Conservation (phyloP, 345 rosid genomes). For the Passiflora organensis region DNA sequence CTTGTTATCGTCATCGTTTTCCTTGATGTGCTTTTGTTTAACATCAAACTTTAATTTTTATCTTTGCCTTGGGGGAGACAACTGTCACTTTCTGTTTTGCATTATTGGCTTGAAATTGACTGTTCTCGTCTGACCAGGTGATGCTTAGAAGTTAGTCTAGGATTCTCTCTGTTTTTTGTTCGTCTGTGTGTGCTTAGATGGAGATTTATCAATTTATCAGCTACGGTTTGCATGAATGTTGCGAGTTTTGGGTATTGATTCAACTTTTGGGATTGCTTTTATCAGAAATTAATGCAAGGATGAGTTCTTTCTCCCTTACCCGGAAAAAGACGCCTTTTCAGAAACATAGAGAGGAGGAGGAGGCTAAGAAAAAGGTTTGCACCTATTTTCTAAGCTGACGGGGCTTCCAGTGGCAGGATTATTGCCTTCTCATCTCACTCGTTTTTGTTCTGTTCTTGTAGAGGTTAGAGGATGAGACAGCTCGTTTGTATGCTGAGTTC, state of each 20-base stretch:
- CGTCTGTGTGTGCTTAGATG: too few relatives aligned
- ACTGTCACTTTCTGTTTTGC: too few relatives aligned
- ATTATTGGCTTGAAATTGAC: too few relatives aligned
- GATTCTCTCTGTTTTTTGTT: too few relatives aligned
- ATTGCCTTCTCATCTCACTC: background rate
- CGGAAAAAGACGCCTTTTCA: constrained; percentile 95
- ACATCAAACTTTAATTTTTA: too few relatives aligned
- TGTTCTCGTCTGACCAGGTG: background rate
- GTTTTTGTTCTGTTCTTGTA: constrained; percentile 21
- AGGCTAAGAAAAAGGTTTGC: constrained; percentile 84
- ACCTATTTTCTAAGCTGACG: background rate
- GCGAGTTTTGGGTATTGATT: constrained; percentile 2
- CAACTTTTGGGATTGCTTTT: background rate
- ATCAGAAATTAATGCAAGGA: constrained; percentile 29
- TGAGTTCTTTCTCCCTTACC: constrained; percentile 92
- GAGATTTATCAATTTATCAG: background rate
- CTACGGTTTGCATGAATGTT: background rate
- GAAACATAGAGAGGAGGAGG: constrained; percentile 98
- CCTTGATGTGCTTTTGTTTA: too few relatives aligned
- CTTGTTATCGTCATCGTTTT: too few relatives aligned
- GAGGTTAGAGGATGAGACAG: constrained; percentile 97
- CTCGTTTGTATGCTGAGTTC: constrained; percentile 87
- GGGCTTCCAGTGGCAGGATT: background rate
- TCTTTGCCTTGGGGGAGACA: too few relatives aligned
- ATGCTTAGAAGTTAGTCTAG: too few relatives aligned